Evolutionary conservation across 306 rosid species (phyloP).

Genomic region (Cercis canadensis): DNA sequence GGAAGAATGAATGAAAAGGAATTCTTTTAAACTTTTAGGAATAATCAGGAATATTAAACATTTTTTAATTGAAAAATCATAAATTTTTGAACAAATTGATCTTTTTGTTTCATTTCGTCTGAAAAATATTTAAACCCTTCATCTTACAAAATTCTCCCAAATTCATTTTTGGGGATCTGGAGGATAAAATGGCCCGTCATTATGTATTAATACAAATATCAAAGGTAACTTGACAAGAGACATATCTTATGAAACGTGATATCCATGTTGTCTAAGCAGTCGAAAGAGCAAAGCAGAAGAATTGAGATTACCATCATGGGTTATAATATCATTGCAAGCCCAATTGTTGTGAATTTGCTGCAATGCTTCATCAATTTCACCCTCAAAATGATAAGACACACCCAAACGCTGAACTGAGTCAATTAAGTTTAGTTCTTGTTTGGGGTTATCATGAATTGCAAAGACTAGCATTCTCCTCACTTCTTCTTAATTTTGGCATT

Average conservation of each 20-base stretch:
- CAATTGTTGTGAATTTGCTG: background rate
- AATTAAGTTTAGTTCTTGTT: constrained; percentile 3
- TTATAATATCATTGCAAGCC: too few species aligned
- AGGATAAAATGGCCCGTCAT: too few species aligned
- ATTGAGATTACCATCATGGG: constrained; percentile 17
- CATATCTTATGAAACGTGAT: background rate
- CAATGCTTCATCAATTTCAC: constrained; percentile 31
- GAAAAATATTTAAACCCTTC: too few species aligned
- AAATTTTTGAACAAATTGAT: too few species aligned
- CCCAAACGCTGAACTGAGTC: constrained; percentile 46
- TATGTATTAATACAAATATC: too few species aligned
- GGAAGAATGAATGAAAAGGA: too few species aligned
- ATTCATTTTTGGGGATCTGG: too few species aligned
- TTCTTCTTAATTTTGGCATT: constrained; percentile 26
- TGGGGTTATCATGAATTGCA: background rate
- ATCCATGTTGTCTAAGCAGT: constrained; percentile 18
- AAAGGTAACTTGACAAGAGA: background rate
- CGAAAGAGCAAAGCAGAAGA: constrained; percentile 39
- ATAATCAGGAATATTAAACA: too few species aligned
- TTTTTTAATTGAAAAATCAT: too few species aligned
- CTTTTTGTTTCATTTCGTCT: too few species aligned
- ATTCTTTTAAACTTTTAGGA: too few species aligned
- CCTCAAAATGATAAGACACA: constrained; percentile 35
- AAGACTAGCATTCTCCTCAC: constrained; percentile 27
- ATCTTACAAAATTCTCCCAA: too few species aligned